These are phyloP conservation scores for Nematodospora anomalae DNA, from an alignment of 1,139 yeast genomes.

Conservation along the genomic window DNA sequence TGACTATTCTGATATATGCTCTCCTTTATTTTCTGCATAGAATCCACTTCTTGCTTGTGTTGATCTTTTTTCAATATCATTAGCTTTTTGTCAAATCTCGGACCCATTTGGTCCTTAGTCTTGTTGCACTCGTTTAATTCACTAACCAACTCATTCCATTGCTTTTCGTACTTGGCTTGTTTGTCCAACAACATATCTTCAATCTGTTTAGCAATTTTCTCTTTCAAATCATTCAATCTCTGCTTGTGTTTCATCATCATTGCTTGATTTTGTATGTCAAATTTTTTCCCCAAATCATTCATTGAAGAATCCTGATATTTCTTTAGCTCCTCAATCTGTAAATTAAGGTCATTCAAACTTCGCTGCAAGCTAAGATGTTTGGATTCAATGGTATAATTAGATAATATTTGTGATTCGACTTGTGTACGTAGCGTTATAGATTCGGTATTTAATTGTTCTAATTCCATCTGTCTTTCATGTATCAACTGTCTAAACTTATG, in stretches of 20 bases:
- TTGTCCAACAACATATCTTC: conserved; percentile 35
- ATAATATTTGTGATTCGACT: conserved; percentile 34
- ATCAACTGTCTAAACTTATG: conserved; percentile 10
- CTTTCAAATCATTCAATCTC: conserved; percentile 37
- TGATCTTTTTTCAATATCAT: conserved; percentile 30
- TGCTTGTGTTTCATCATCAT: conserved; percentile 35
- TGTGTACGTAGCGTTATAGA: conserved; percentile 38
- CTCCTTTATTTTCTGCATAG: conserved; percentile 24
- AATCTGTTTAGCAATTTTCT: conserved; percentile 32
- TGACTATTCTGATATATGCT: conserved; percentile 9
- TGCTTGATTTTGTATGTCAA: conserved; percentile 33
- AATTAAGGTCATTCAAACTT: conserved; percentile 20
- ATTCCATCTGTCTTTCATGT: conserved; percentile 14
- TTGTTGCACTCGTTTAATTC: conserved; percentile 13
- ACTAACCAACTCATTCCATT: conserved; percentile 17
- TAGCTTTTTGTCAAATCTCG: conserved; percentile 23
- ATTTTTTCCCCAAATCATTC: conserved; percentile 32
- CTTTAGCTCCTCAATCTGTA: conserved; percentile 32
- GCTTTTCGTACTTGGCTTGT: conserved; percentile 25
- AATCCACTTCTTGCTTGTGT: conserved; percentile 19
- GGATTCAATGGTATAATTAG: conserved; percentile 41
- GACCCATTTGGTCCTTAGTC: conserved; percentile 15
- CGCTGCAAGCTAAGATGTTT: conserved; percentile 25
- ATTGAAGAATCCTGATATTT: conserved; percentile 28
- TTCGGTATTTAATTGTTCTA: conserved; percentile 19